These are phyloP conservation scores for Fonsecaea nubica DNA, from an alignment of 2,329 filamentous ascomycete species.

Conservation along the genomic window DNA sequence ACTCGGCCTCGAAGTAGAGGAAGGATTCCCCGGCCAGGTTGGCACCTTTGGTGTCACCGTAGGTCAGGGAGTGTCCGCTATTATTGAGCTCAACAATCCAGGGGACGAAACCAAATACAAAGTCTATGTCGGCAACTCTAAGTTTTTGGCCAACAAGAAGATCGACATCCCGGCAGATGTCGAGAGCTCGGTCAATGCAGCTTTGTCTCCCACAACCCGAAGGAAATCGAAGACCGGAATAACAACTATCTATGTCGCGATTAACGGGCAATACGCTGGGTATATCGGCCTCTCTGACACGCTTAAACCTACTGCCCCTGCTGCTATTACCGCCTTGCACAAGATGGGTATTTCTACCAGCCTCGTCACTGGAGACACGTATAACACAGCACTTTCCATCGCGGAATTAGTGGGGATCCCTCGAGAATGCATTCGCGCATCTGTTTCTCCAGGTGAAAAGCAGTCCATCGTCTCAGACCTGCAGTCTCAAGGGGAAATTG, in stretches of 20 bases:
- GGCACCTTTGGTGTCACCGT: slow-evolving; percentile 84
- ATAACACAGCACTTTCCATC: slow-evolving; percentile 81
- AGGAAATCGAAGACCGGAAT: slow-evolving; percentile 65
- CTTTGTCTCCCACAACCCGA: slow-evolving; percentile 37
- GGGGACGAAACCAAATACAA: slow-evolving; percentile 72
- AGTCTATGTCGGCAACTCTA: slow-evolving; percentile 82
- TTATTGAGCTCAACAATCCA: slow-evolving; percentile 69
- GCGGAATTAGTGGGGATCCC: slow-evolving; percentile 83
- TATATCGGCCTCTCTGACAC: slow-evolving; percentile 85
- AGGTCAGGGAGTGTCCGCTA: slow-evolving; percentile 82
- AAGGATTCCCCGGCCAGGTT: slow-evolving; percentile 78
- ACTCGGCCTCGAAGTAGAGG: slow-evolving; percentile 74
- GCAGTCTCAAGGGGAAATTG: slow-evolving; percentile 74
- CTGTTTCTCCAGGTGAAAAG: slow-evolving; percentile 90
- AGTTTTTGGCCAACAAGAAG: slow-evolving; percentile 74
- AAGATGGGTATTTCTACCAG: slow-evolving; percentile 85
- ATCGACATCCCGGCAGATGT: slow-evolving; percentile 58
- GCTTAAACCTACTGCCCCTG: slow-evolving; percentile 84
- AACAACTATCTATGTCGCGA: slow-evolving; percentile 89
- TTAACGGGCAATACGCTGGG: slow-evolving; percentile 81
- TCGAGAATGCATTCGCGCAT: slow-evolving; percentile 76
- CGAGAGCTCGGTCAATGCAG: slow-evolving; percentile 45
- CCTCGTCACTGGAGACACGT: slow-evolving; percentile 93
- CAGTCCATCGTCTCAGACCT: slow-evolving; percentile 81
- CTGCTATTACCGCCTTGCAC: slow-evolving; percentile 79